Evolutionary conservation across 2,329 filamentous ascomycete genomes (phyloP), one percentile per base, ranked within the genome.

Genomic region (Aspergillus phoenicis): DNA sequence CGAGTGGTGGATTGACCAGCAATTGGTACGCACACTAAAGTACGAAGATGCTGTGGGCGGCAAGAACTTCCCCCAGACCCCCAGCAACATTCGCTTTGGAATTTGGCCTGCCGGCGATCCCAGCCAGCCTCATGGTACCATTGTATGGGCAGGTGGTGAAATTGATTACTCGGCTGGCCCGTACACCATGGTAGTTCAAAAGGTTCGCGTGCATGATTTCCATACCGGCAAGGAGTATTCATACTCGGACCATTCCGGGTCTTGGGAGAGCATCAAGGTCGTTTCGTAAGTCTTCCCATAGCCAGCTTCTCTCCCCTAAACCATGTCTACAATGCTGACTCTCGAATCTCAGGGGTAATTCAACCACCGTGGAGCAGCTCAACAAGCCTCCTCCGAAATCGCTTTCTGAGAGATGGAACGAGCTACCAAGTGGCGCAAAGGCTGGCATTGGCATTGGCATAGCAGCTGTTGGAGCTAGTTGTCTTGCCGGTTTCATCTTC

Each of bases 131-230:
- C 4, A 62, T 2, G 78, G 78, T 11, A 89, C 85, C 0, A 84
- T 89, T 47, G 78, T 86, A 30, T 91, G 89, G 89, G 89, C 89
- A 48, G 89, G 89, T 53, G 89, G 89, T 60, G 72, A 81, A 54
- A 90, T 89, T 36, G 81, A 92, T 71, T 93, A 88, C 72, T 70
- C 75, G 38, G 71, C 84, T 22, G 89, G 82, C 0, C 91, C 91
- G 0, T 94, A 86, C 77, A 88, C 83, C 66, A 93, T 94, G 90
- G 86, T 84, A 52, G 84, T 94, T 62, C 84, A 90, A 80, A 84
- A 81, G 45, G 75, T 87, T 15, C 81, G 81, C n/a, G 81, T 83
- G 38, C 67, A 81, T 59, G 86, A 85, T 75, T 88, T 86, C 71
- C 83, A 81, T 41, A 84, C 85, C 2, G 82, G 79, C 57, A 88